Evolutionary conservation across 139 green algal species (phyloP), one percentile per base, ranked within the genome.

Genomic region (Chlorella sorokiniana): DNA sequence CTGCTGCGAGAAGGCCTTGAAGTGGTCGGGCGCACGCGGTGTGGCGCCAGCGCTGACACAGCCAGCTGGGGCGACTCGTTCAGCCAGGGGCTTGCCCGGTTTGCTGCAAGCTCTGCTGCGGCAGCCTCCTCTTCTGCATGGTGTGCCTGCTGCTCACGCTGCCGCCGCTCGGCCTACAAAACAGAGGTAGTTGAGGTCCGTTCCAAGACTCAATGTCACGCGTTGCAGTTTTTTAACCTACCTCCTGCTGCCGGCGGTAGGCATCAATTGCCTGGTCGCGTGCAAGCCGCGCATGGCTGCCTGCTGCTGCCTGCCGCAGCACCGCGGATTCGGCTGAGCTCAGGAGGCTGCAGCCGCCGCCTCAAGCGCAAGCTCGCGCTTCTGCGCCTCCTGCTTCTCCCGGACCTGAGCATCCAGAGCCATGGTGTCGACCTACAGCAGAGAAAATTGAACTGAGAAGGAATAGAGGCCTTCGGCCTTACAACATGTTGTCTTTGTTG

Each of bases 331-430:
- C 16, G 48, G 16, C 11, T 11, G 35, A n/a, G 27, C 3, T 8
- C 25, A 10, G 41, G 71, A 35, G 33, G 71, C 48, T 25, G 52
- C 48, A 10, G 22, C 11, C 35, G 71, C 71, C 23, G 48, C 48
- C 3, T 44, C 45, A 0, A 33, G 48, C 22, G 33, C 22, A 29
- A 54, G 37, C 35, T 48, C 79, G 22, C 20, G n/a, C 69, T 84
- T 69, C 42, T 65, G n/a, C 31, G 59, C 72, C 71, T 86, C 81
- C 10, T 72, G 41, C 48, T 62, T 10, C 63, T 76, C 73, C 37
- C 42, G 61, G 35, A 77, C 65, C 64, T 86, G 82, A 9, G 56
- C 72, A 29, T 86, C 82, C 37, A 86, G 45, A 4, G 78, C 82
- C 10, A 41, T 51, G 48, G 75, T 72, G 73, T 87, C 83, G 4